Percentiles rank a stretch among this genome's conserved stretches.
Conservation (phyloP, 2,329 filamentous ascomycete genomes). For the Capronia epimyces region DNA sequence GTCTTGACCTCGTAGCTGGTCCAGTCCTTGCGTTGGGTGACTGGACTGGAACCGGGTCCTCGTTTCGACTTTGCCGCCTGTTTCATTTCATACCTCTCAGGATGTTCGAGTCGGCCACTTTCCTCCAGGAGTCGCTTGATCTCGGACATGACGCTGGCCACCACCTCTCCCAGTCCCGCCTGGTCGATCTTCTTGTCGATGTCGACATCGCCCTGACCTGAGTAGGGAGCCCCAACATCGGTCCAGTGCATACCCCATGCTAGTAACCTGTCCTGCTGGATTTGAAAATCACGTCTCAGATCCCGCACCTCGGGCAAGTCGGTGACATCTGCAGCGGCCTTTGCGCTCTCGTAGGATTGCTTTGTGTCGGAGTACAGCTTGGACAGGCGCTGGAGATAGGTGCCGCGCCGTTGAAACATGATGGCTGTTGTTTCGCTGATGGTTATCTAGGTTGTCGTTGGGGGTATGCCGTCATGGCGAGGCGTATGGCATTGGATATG, state of each 20-base stretch:
- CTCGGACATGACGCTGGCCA: slow-evolving; percentile 58
- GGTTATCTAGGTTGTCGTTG: neutral
- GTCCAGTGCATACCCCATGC: slow-evolving; percentile 64
- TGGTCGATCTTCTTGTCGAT: slow-evolving; percentile 59
- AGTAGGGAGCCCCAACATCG: slow-evolving; percentile 42
- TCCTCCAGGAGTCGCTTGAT: slow-evolving; percentile 60
- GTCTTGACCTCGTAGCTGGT: slow-evolving; percentile 29
- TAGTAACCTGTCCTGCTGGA: slow-evolving; percentile 59
- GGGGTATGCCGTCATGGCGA: neutral
- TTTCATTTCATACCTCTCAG: slow-evolving; percentile 30
- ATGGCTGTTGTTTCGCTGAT: neutral
- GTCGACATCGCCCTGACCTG: slow-evolving; percentile 35
- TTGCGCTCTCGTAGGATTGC: slow-evolving; percentile 54
- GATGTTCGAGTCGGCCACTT: slow-evolving; percentile 53
- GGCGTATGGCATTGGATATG: neutral
- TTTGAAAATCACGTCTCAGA: slow-evolving; percentile 56
- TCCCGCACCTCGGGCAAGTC: slow-evolving; percentile 51
- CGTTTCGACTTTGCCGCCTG: slow-evolving; percentile 36
- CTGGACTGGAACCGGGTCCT: slow-evolving; percentile 21
- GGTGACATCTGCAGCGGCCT: slow-evolving; percentile 36
- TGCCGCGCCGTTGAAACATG: slow-evolving; percentile 24
- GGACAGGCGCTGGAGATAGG: slow-evolving; percentile 39
- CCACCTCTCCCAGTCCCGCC: slow-evolving; percentile 59
- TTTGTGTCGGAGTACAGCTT: slow-evolving; percentile 62
- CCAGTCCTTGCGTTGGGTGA: slow-evolving; percentile 24